phyloP scores from a whole-genome alignment of 306 rosid genomes.

The Acacia acuminata region DNA sequence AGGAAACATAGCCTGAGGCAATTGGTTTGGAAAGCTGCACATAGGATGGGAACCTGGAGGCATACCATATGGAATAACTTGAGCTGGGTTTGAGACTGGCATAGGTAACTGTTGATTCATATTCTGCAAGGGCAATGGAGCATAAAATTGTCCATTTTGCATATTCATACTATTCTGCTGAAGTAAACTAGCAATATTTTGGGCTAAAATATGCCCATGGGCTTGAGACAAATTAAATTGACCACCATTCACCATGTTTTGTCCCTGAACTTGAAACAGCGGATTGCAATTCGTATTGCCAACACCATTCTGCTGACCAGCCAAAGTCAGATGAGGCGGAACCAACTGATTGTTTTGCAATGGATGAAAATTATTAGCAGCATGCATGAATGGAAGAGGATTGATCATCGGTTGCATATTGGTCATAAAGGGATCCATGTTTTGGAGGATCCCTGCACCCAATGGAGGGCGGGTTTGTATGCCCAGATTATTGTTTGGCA shows the following conservation, averaged over 20 bases:
- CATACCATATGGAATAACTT: conserved; percentile 44
- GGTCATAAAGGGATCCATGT: conserved; percentile 39
- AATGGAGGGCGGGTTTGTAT: conserved; percentile 50
- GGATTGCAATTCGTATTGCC: conserved; percentile 44
- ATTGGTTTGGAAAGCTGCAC: conserved; percentile 57
- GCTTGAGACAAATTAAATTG: conserved; percentile 52
- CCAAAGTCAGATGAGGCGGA: conserved; percentile 42
- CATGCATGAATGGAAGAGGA: conserved; percentile 49
- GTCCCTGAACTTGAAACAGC: conserved; percentile 49
- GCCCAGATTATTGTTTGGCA: conserved; percentile 53
- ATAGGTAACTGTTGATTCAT: conserved; percentile 64
- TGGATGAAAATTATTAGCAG: conserved; percentile 38
- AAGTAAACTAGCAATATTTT: conserved; percentile 47
- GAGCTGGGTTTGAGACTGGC: conserved; percentile 61
- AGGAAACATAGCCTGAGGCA: conserved; percentile 43
- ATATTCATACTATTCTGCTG: conserved; percentile 65
- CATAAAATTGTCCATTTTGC: conserved; percentile 65
- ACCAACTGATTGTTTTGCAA: conserved; percentile 55
- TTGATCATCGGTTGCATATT: conserved; percentile 41
- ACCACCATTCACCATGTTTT: conserved; percentile 46
- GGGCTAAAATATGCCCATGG: conserved; percentile 56
- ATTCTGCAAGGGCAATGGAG: conserved; percentile 55
- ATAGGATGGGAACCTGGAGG: conserved; percentile 39
- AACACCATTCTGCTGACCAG: conserved; percentile 41
- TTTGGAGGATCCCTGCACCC: conserved; percentile 43